A percentile compares a stretch with the other conserved stretches of the same genome.
Conservation (phyloP, 257 asterid species). For the Fraxinus anomala region DNA sequence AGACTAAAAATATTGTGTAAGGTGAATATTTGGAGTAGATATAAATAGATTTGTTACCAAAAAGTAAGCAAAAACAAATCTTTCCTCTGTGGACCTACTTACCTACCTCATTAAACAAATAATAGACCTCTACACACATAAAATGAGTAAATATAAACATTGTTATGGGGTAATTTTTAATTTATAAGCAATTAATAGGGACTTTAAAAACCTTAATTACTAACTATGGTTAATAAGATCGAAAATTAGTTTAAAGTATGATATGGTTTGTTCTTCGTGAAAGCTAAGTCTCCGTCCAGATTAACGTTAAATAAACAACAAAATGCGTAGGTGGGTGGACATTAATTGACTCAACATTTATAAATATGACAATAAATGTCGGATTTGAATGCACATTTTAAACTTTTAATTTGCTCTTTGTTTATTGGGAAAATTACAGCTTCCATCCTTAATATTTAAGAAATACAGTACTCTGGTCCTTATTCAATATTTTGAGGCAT, state of each 20-base stretch:
- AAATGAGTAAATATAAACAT: neutral
- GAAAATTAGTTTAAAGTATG: neutral
- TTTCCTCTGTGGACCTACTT: slow-evolving; percentile 21
- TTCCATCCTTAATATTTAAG: too few species aligned
- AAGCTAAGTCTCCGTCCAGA: neutral
- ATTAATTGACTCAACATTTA: too few species aligned
- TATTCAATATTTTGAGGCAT: too few species aligned
- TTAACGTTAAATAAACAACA: too few species aligned
- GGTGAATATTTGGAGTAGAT: neutral
- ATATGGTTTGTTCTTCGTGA: neutral
- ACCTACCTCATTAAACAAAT: slow-evolving; percentile 22
- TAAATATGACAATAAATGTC: too few species aligned
- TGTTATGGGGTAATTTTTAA: neutral
- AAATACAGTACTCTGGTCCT: too few species aligned
- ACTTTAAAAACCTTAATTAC: neutral
- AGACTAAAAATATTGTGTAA: neutral
- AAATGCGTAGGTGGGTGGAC: too few species aligned
- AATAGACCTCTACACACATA: slow-evolving; percentile 9
- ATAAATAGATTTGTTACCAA: neutral
- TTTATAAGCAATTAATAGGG: neutral
- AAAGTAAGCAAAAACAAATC: slow-evolving; percentile 28
- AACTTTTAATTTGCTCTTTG: too few species aligned
- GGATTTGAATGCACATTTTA: too few species aligned
- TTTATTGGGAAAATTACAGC: too few species aligned
- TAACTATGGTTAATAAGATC: neutral